Percentiles rank a stretch among this genome's conserved stretches.
Evolutionary conservation across 306 rosid species (phyloP).

Genomic region (Vicia sativa): DNA sequence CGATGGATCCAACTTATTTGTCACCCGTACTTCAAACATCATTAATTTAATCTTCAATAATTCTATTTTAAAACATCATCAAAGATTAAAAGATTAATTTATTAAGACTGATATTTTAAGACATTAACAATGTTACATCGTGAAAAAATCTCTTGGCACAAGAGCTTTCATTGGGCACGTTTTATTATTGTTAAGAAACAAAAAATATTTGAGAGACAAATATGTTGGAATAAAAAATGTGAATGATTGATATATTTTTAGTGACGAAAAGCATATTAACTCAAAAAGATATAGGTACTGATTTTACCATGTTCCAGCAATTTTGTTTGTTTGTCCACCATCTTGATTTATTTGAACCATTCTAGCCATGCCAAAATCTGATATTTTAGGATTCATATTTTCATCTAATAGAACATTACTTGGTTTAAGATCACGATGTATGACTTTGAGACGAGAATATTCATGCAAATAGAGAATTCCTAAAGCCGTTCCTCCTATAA

Average conservation of each 20-base stretch:
- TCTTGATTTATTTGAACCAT: slow-evolving; percentile 30
- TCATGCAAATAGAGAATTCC: slow-evolving; percentile 45
- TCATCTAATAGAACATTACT: slow-evolving; percentile 44
- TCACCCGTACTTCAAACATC: no score
- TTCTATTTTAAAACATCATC: no score
- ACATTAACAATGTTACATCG: no score
- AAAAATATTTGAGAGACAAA: no score
- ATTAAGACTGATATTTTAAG: no score
- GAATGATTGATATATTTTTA: neutral
- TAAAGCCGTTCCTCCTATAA: slow-evolving; percentile 34
- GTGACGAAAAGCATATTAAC: neutral
- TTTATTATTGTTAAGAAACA: no score
- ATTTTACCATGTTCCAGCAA: slow-evolving; percentile 47
- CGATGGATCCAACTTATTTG: no score
- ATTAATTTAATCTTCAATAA: no score
- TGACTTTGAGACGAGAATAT: slow-evolving; percentile 44
- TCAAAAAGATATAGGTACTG: neutral
- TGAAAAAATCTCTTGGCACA: no score
- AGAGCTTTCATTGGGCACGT: no score
- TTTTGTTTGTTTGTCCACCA: slow-evolving; percentile 26
- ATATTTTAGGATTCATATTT: slow-evolving; percentile 45
- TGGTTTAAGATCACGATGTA: slow-evolving; percentile 52
- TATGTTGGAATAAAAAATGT: neutral
- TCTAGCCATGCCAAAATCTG: slow-evolving; percentile 51
- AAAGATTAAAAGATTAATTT: no score